These are phyloP conservation scores for Syzygium syzygioides DNA, from an alignment of 441 rosid genomes.

Conservation along the genomic window DNA sequence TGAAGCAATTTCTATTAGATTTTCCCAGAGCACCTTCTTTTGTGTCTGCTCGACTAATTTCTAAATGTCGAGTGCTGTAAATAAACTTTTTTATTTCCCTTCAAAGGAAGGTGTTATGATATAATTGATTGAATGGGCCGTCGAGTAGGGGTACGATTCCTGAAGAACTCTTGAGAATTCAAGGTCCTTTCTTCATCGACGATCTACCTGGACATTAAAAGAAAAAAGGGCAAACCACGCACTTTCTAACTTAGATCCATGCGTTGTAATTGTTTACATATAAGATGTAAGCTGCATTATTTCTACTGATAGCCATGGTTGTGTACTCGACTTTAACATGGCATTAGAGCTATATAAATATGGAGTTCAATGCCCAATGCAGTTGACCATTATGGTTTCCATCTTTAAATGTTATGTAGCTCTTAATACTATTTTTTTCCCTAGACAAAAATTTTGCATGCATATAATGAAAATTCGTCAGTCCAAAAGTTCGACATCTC, in stretches of 20 bases:
- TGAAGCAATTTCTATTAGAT: neutral
- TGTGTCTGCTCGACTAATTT: neutral
- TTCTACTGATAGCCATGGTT: neutral
- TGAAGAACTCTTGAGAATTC: neutral
- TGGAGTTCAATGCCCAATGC: neutral
- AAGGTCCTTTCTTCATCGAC: neutral
- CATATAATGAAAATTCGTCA: neutral
- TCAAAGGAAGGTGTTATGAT: neutral
- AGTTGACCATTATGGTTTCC: neutral
- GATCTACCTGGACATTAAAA: neutral
- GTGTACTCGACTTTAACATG: neutral
- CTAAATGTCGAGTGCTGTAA: neutral
- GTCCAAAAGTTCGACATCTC: neutral
- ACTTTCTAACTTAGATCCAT: neutral
- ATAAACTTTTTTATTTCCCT: neutral
- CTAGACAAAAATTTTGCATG: neutral
- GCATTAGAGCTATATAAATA: neutral
- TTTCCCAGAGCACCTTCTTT: neutral
- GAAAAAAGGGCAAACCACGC: neutral
- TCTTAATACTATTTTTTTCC: neutral
- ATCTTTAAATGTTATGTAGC: neutral
- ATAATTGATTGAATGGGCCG: neutral
- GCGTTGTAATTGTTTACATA: neutral
- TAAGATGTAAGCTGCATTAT: neutral
- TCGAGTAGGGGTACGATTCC: neutral